Evolutionary conservation across 805 yeast genomes (phyloP), one percentile per base, ranked within the genome.

Genomic region (Cyberlindnera xishuangbannaensis): DNA sequence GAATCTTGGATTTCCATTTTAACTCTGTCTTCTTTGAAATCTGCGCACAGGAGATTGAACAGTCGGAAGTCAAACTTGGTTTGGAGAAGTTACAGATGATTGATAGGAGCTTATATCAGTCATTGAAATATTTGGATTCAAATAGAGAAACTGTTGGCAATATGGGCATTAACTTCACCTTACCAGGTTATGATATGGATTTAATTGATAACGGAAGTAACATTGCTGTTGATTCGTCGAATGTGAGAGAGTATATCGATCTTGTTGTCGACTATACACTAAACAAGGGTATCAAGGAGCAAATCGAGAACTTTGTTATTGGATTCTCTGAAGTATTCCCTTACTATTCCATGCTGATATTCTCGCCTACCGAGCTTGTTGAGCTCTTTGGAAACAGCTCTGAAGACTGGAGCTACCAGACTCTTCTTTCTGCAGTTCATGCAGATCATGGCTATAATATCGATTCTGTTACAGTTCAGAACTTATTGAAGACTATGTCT

Each of bases 391-490:
- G 97, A 17, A 76, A 75, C 39, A 73, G 74, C 3, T 77, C 77
- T 28, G 97, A 90, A 51, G 97, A 90, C 50, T 92, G 97, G 97
- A 69, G 82, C 0, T 56, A 56, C 25, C 73, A 67, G 26, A 76
- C 92, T 0, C 59, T 90, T 18, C 45, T 65, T 6, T 64, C 73
- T 2, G 66, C 78, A 0, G 62, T 90, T 12, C 74, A 74, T 44
- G 95, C 97, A 0, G 94, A 88, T 46, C 97, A 90, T 58, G 98
- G 97, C 2, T 90, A 82, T 50, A 71, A 73, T 4, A 69, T 71
- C 48, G 88, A 80, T 22, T 83, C 95, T 4, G 57, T 57, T 12
- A 66, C 80, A 1, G 74, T 90, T 4, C 69, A 67, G 37, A 65
- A 71, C 36, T 59, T 92, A 27, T 55, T 87, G n/a, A 65, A 66